A percentile compares a stretch with the other conserved stretches of the same genome.
phyloP scores from a whole-genome alignment of 192 early-diverging fungal species.

The Glomus cerebriforme region DNA sequence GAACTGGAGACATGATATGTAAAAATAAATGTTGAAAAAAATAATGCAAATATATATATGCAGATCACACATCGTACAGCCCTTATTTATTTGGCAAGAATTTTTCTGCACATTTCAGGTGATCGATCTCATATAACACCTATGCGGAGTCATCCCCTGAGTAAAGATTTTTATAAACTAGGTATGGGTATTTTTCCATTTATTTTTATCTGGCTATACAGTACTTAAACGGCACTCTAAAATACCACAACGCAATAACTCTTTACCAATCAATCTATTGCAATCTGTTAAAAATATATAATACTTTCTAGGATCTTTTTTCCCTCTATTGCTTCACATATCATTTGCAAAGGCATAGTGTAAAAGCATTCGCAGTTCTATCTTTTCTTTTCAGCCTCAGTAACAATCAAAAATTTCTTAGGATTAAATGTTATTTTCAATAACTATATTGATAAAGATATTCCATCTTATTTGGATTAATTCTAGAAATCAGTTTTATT shows the following conservation, averaged over 20 bases:
- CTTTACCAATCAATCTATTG: background rate
- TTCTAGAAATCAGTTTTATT: too few species aligned
- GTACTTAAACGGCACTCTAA: constrained; percentile 15
- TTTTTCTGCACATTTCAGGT: too few species aligned
- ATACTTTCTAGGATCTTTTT: constrained; percentile 16
- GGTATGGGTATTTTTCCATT: constrained; percentile 17
- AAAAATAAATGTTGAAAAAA: too few species aligned
- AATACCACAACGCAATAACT: constrained; percentile 8
- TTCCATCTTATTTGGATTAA: too few species aligned
- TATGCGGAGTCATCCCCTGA: too few species aligned
- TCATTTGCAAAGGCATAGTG: background rate
- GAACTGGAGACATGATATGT: too few species aligned
- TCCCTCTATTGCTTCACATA: constrained; percentile 13
- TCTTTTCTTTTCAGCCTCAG: constrained; percentile 20
- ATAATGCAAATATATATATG: too few species aligned
- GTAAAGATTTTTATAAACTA: constrained; percentile 18
- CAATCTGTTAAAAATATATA: constrained; percentile 14
- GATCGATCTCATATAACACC: too few species aligned
- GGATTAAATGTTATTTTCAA: constrained; percentile 6
- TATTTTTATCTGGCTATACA: background rate
- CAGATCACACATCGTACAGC: too few species aligned
- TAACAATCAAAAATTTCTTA: constrained; percentile 11
- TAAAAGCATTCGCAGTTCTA: background rate
- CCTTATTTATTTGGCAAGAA: too few species aligned
- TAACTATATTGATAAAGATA: constrained; percentile 19